Conservation (phyloP, 768 basidiomycete genomes). For the Russula sp. region DNA sequence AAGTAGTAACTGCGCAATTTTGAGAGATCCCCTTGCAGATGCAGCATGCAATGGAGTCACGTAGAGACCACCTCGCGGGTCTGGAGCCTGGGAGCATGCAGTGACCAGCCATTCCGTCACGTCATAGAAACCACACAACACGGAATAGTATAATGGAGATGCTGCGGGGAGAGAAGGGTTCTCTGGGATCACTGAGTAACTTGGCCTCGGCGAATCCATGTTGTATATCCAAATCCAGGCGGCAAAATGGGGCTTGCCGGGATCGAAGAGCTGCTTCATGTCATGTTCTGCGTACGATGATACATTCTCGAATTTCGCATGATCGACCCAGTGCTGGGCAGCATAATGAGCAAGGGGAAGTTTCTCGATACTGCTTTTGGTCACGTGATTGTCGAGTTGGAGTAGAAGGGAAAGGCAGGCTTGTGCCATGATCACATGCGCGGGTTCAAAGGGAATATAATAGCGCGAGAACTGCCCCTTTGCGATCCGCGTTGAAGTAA, state of each 20-base stretch:
- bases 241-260: background rate
- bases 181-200: no score
- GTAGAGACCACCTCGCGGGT: no score
- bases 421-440: background rate
- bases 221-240: background rate
- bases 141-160: background rate
- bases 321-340: background rate
- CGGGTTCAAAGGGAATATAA: background rate
- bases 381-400: background rate
- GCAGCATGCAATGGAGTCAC: background rate
- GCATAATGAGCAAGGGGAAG: slow-evolving; percentile 2
- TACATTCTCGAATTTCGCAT: background rate
- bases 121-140: background rate
- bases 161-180: no score
- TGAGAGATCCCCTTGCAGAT: background rate
- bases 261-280: background rate
- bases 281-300: background rate
- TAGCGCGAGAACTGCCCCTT: background rate
- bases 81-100: background rate
- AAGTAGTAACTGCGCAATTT: no score
- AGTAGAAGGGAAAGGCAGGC: background rate
- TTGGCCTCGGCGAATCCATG: no score
- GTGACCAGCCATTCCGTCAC: background rate
- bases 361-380: background rate
- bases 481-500: background rate